phyloP scores from a whole-genome alignment of 2,329 filamentous ascomycete genomes.

The Periglandula ipomoeae region DNA sequence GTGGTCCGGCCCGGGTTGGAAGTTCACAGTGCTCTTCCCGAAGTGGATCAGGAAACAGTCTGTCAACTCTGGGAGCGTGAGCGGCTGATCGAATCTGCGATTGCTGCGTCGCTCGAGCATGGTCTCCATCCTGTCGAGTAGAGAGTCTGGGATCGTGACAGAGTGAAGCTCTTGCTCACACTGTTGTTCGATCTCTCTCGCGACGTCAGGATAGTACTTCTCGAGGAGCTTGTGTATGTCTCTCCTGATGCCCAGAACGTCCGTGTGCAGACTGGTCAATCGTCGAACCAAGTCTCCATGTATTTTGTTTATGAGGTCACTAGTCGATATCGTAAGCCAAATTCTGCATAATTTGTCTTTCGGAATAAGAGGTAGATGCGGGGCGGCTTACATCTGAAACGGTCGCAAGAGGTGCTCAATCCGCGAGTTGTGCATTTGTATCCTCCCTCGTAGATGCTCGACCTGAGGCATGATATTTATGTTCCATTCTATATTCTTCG shows the following conservation, averaged over 20 bases:
- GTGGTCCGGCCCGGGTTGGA: background rate
- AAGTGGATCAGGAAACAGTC: background rate
- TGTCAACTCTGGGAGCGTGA: background rate
- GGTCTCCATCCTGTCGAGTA: background rate
- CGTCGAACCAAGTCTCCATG: constrained; percentile 13
- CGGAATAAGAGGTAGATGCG: background rate
- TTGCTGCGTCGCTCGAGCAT: background rate
- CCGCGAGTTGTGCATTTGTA: constrained; percentile 17
- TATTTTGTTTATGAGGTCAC: constrained; percentile 13
- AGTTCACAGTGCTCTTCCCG: background rate
- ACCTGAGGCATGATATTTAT: constrained; percentile 15
- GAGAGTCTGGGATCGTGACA: background rate
- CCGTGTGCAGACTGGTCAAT: constrained; percentile 9
- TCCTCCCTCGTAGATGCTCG: constrained; percentile 14
- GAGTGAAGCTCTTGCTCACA: background rate
- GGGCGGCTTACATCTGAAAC: constrained; percentile 18
- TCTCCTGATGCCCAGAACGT: background rate
- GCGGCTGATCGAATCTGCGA: background rate
- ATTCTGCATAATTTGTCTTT: constrained; percentile 1
- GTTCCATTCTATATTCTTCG: constrained; percentile 19
- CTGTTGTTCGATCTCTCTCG: background rate
- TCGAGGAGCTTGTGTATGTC: background rate
- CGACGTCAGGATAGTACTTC: constrained; percentile 1
- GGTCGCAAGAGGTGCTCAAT: constrained; percentile 16
- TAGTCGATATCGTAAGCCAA: background rate